Evolutionary conservation across 352 stramenopile genomes (phyloP), one percentile per base, ranked within the genome.

Genomic region (Phytophthora vignae): DNA sequence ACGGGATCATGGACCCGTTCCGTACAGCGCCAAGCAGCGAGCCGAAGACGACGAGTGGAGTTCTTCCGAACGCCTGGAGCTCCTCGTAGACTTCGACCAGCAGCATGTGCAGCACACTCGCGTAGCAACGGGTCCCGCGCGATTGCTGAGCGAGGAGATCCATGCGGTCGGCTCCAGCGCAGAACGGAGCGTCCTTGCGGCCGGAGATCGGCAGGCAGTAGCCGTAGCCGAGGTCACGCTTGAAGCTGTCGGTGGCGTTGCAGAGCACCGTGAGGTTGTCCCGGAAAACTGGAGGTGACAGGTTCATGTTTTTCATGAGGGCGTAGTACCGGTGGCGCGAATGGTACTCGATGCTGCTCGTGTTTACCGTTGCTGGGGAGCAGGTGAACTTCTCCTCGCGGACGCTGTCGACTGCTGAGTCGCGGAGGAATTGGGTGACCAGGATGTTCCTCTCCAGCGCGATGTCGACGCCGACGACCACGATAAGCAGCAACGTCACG

Each of bases 121-220:
- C 29, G 29, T 33, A 33, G 29, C 29, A 33, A 8, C 29, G 29
- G 29, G 29, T 33, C 6, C 29, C 29, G 29, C 29, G 29, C 29
- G 3, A 33, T 9, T 33, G 29, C 1, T 33, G 29, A 8, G 29
- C 7, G 6, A 33, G 29, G 29, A 33, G 29, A 33, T 33, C 29
- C 29, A 33, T 33, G 29, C 29, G 29, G 29, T 33, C 29, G 7
- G 29, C 29, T 33, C 29, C 29, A 33, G 29, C 5, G 29, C 29
- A 33, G 29, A 33, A 31, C 27, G 27, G 27, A 31, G 27, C 27
- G 27, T 31, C 27, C 6, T 31, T 31, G 27, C 27, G 27, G 7
- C 27, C 27, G 27, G 27, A 31, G 6, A 31, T 31, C 27, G 27
- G 29, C 44, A 90, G 72, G 36, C 83, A 90, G 52, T 83, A 85